Evolutionary conservation across 148 eudicot species (phyloP), one percentile per base, ranked within the genome.

Genomic region (Silene conica): DNA sequence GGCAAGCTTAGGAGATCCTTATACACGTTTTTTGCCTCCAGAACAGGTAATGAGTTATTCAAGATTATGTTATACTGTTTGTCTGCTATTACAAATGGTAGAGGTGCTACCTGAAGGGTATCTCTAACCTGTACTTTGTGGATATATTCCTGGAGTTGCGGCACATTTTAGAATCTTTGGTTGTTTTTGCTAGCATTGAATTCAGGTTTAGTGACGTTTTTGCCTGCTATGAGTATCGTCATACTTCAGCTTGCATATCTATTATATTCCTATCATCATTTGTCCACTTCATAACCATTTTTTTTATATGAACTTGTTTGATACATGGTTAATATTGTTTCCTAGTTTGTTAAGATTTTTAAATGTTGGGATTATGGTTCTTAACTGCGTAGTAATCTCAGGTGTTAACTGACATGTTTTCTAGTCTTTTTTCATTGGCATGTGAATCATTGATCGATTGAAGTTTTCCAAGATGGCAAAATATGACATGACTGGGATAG

Each of bases 401-500:
- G 72, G 41, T 77, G 82, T 74, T 86, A 67, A 83, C 87, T 89
- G 76, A 83, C 78, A 65, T 74, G 63, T 73, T 77, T 83, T 88
- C 59, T 86, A 86, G 89, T 89, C 78, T 82, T 88, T 87, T 80
- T 88, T 82, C 83, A 75, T 82, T 91, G 90, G 86, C 87, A 79
- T 87, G 81, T 89, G 82, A 80, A 80, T 74, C 79, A 69, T 78
- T 79, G 87, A 74, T 77, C 75, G 28, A 63, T 78, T 72, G 73
- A 87, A 94, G 98, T 89, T 94, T 85, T 91, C 97, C 80, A 94
- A 89, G 93, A 94, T 94, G 98, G 95, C 97, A 41, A 87, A 91
- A 79, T 94, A 94, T 83, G 98, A 94, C 81, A 89, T 94, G 88
- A 89, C 97, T 76, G 98, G 98, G 74, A 94, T 94, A 72, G 98